Percentiles rank a stretch among this genome's conserved stretches.
phyloP scores from a whole-genome alignment of 345 rosid species.

The Brassica nigra region DNA sequence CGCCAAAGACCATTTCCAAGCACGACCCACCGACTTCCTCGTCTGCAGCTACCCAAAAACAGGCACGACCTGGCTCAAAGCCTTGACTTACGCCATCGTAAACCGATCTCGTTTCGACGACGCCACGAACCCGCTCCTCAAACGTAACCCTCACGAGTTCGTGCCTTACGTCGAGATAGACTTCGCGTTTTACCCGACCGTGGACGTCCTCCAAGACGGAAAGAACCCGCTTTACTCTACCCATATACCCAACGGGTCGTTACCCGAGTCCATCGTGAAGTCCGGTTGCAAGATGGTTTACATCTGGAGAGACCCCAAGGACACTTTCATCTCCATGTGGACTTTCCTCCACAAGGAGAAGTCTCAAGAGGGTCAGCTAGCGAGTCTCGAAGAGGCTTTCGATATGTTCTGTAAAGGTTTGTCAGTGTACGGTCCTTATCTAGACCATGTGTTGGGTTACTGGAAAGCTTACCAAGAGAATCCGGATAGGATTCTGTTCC shows the following conservation, averaged over 20 bases:
- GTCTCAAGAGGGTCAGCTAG: slow-evolving; percentile 42
- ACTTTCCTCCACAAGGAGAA: slow-evolving; percentile 44
- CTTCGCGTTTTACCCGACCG: slow-evolving; percentile 40
- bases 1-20: slow-evolving; percentile 41
- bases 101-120: slow-evolving; percentile 34
- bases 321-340: slow-evolving; percentile 46
- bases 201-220: slow-evolving; percentile 35
- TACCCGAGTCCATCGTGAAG: slow-evolving; percentile 35
- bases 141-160: slow-evolving; percentile 43
- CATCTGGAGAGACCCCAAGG: slow-evolving; percentile 43
- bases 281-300: slow-evolving; percentile 45
- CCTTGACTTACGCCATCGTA: slow-evolving; percentile 37
- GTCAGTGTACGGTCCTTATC: slow-evolving; percentile 45
- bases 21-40: slow-evolving; percentile 40
- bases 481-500: slow-evolving; percentile 36
- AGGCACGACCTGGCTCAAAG: slow-evolving; percentile 50
- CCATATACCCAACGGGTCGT: slow-evolving; percentile 32
- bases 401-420: slow-evolving; percentile 42
- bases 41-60: slow-evolving; percentile 46
- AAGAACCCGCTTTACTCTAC: slow-evolving; percentile 42
- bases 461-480: slow-evolving; percentile 40
- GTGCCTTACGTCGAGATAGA: slow-evolving; percentile 48
- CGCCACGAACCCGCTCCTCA: slow-evolving; percentile 28
- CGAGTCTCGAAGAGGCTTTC: slow-evolving; percentile 35
- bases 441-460: slow-evolving; percentile 43